phyloP scores from a whole-genome alignment of 805 yeast genomes.

The Middelhovenomyces tepae region DNA sequence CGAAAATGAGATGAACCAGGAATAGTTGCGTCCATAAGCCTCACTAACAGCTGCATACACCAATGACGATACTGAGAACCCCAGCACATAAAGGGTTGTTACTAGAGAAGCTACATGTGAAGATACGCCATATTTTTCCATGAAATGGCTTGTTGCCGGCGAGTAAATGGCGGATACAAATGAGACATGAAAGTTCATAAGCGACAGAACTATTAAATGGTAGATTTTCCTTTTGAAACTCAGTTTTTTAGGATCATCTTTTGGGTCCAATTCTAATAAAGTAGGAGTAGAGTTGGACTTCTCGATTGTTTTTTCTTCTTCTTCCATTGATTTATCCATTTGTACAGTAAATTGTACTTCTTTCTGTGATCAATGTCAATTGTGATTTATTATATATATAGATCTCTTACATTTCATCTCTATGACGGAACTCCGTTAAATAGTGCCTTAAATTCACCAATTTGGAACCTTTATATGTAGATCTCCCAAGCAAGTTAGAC shows the following conservation, averaged over 20 bases:
- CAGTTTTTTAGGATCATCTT: constrained; percentile 6
- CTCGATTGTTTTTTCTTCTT: background rate
- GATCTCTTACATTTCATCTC: too few relatives aligned
- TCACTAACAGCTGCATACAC: constrained; percentile 71
- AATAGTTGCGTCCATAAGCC: constrained; percentile 50
- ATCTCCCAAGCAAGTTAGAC: too few relatives aligned
- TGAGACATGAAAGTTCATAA: constrained; percentile 1
- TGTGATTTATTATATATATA: too few relatives aligned
- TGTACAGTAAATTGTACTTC: constrained; percentile 1
- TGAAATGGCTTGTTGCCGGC: constrained; percentile 4
- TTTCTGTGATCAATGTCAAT: too few relatives aligned
- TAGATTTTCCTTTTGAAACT: constrained; percentile 2
- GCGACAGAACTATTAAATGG: constrained; percentile 4
- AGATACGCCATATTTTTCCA: constrained; percentile 4
- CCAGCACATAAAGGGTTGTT: too few relatives aligned
- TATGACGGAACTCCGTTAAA: too few relatives aligned
- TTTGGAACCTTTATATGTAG: too few relatives aligned
- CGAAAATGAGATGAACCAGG: constrained; percentile 24
- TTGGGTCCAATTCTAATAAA: constrained; percentile 4
- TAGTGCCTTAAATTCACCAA: too few relatives aligned
- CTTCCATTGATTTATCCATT: constrained; percentile 3
- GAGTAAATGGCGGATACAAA: constrained; percentile 6
- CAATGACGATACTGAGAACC: constrained; percentile 74
- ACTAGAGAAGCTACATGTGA: constrained; percentile 34
- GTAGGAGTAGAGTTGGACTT: background rate